A percentile compares a stretch with the other conserved stretches of the same genome.
Conservation (phyloP, 371 early-diverging fungal genomes). For the Parasitella parasitica region DNA sequence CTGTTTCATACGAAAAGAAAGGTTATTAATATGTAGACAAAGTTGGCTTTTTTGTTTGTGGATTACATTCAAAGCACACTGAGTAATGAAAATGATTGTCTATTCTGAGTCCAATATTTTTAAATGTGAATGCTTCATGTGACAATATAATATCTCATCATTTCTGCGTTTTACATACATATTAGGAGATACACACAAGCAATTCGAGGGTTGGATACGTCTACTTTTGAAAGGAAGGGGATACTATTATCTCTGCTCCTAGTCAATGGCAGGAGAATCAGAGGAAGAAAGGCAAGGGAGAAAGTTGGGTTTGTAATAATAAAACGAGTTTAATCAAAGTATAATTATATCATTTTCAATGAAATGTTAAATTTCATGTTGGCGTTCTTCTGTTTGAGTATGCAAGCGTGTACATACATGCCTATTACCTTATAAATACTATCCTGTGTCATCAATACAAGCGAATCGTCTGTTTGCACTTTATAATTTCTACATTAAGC, state of each 20-base stretch:
- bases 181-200: too few relatives aligned
- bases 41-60: too few relatives aligned
- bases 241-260: background rate
- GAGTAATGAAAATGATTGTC: too few relatives aligned
- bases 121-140: background rate
- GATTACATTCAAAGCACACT: too few relatives aligned
- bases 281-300: background rate
- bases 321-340: background rate
- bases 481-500: constrained; percentile 6
- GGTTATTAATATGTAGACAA: too few relatives aligned
- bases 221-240: background rate
- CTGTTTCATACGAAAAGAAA: too few relatives aligned
- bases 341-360: background rate
- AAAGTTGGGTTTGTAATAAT: background rate
- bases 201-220: background rate
- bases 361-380: too few relatives aligned
- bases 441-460: background rate
- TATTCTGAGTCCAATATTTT: too few relatives aligned
- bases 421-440: background rate
- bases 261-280: background rate
- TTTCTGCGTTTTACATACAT: too few relatives aligned
- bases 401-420: background rate
- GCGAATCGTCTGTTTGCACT: background rate
- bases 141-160: background rate
- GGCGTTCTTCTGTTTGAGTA: background rate